A percentile compares a stretch with the other conserved stretches of the same genome.
Evolutionary conservation across 1,284 basidiomycete species (phyloP).

Genomic region (Naganishia albida): DNA sequence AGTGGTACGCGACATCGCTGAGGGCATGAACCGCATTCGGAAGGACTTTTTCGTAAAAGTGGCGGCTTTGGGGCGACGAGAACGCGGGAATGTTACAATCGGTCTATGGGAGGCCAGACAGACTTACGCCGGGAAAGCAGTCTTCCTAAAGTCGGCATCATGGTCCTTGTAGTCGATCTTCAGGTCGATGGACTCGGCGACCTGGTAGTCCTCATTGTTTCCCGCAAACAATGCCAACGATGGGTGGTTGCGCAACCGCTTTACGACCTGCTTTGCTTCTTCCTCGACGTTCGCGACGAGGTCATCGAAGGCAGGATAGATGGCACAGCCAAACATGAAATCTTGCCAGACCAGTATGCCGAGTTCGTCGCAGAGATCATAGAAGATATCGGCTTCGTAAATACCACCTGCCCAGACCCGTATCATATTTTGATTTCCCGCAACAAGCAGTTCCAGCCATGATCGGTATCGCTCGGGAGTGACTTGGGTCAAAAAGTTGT

Average conservation of each 20-base stretch:
- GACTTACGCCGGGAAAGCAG: conserved; percentile 70
- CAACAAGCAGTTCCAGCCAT: conserved; percentile 56
- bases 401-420: conserved; percentile 60
- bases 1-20: conserved; percentile 74
- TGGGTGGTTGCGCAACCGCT: conserved; percentile 57
- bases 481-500: conserved; percentile 78
- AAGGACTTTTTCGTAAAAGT: conserved; percentile 81
- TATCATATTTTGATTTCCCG: conserved; percentile 60
- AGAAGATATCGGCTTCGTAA: conserved; percentile 58
- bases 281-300: conserved; percentile 54
- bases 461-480: conserved; percentile 55
- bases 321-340: conserved; percentile 60
- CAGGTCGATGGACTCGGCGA: conserved; percentile 72
- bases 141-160: conserved; percentile 73
- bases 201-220: conserved; percentile 74
- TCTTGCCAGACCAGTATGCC: conserved; percentile 64
- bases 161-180: conserved; percentile 80
- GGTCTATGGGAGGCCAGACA: background rate
- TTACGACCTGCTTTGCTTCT: conserved; percentile 58
- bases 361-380: conserved; percentile 62
- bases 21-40: conserved; percentile 68
- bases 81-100: background rate
- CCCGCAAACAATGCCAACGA: conserved; percentile 81
- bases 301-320: conserved; percentile 58
- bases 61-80: conserved; percentile 54